Base-by-base conservation (phyloP, 2,329 filamentous ascomycete species). In the Clarireedia homoeocarpa region DNA sequence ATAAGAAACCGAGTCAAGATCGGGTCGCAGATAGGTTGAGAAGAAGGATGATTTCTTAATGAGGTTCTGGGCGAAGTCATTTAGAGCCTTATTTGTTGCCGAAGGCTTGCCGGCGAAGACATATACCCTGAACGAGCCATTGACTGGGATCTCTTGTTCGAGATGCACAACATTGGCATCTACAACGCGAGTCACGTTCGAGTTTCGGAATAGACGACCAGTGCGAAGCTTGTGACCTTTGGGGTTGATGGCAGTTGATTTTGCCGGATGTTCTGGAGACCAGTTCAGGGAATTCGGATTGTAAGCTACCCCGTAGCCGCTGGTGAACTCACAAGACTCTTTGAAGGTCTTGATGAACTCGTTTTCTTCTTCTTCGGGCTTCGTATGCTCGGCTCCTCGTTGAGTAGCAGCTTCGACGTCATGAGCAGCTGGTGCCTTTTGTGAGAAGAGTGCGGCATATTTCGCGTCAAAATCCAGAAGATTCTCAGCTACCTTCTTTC, bases 301-400 rank as follows among this genome's bases (percentile, higher is more conserved):
- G 74, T 96, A 96, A 30, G 84, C 86, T 23, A 96, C 90, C 58
- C 91, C 91, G 69, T 95, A 96, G 57, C 91, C 91, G 61, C 87
- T 91, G 10, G 91, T 96, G 71, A 96, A 95, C 67, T 94, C 90
- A 75, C 91, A 96, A 30, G 84, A 84, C 56, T 89, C 88, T 71
- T 96, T 96, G 78, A 96, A 96, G 0, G 86, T 90, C 73, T 86
- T 86, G 68, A 95, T 83, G 69, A 96, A 96, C 10, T 88, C 83
- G 66, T 91, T 91, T 58, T 89, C 84, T 48, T 83, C 76, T 4
- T 69, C 67, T 5, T 59, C 61, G 10, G 27, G 20, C 1, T 56
- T 51, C 4, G 67, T 64, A n/a, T 53, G 49, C 56, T 72, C 68
- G 2, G 51, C 66, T 24, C 58, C 61, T 63, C 61, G 53, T 63